Evolutionary conservation across 352 stramenopile genomes (phyloP), one percentile per base, ranked within the genome.

Genomic region (Globisporangium solare): DNA sequence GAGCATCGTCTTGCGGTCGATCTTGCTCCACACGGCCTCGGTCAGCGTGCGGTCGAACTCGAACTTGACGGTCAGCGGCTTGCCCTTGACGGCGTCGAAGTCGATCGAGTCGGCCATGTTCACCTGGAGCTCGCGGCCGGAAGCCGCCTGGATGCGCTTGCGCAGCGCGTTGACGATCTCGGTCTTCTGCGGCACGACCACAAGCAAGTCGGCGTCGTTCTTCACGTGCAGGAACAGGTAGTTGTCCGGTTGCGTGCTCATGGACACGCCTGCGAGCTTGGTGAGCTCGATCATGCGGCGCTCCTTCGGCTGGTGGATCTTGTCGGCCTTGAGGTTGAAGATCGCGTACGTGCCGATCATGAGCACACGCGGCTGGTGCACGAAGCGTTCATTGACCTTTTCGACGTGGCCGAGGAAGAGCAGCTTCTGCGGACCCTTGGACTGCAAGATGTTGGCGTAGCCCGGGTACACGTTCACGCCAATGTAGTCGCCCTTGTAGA

Each of bases 311-410:
- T 92, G 79, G 52, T 89, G 76, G 42, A 91, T 79, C 66, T 89
- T 88, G 73, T 89, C 76, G 22, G 79, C 82, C 72, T 92, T 92
- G 54, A 94, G 60, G 64, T 94, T 94, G 67, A 85, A 88, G n/a
- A 94, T 72, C 46, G 82, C 67, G 54, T 72, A 79, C 56, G 90
- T 76, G 40, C 72, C 80, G 20, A 94, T 82, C 59, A 94, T 74
- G 18, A 94, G 70, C 52, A 89, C 75, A 49, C 83, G 81, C 27
- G 70, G 58, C 64, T 94, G 83, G 63, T 90, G 79, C 24, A 87
- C 80, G 55, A 88, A 92, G 27, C 83, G 81, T 63, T 94, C 82
- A 47, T 94, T 94, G 54, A 94, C 78, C 62, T 94, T 94, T 45
- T 83, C 70, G 41, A 90, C 83, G 10, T 79, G 71, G 22, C 61